Conservation (phyloP, 768 basidiomycete genomes). For the Hericium coralloides region DNA sequence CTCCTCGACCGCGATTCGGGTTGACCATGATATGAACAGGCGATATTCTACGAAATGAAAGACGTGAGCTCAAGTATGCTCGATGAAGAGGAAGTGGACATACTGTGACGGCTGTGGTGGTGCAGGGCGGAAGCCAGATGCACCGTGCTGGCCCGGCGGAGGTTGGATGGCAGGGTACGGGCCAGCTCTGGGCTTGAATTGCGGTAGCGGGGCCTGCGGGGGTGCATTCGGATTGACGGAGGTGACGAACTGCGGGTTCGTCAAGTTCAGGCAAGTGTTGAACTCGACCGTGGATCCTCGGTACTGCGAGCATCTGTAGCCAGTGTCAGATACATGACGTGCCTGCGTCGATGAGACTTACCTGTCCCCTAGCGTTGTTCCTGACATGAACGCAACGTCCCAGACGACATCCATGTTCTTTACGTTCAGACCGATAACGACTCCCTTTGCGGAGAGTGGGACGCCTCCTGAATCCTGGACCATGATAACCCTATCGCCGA, state of each 20-base stretch:
- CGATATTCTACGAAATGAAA: slow-evolving; percentile 20
- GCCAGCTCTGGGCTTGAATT: slow-evolving; percentile 63
- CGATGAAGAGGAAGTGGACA: neutral
- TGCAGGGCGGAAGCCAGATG: slow-evolving; percentile 59
- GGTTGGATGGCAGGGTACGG: slow-evolving; percentile 56
- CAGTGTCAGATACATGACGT: slow-evolving; percentile 3
- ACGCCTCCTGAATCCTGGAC: slow-evolving; percentile 93
- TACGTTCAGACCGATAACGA: slow-evolving; percentile 81
- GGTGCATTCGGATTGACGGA: slow-evolving; percentile 56
- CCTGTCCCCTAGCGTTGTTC: slow-evolving; percentile 79
- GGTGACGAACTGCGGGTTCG: slow-evolving; percentile 75
- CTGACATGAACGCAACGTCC: slow-evolving; percentile 94
- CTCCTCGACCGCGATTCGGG: slow-evolving; percentile 48
- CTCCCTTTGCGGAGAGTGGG: slow-evolving; percentile 84
- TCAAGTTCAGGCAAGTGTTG: slow-evolving; percentile 83
- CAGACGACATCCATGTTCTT: slow-evolving; percentile 92
- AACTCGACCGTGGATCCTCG: slow-evolving; percentile 86
- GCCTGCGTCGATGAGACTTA: slow-evolving; percentile 23
- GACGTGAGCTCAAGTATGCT: slow-evolving; percentile 2
- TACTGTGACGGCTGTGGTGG: slow-evolving; percentile 27
- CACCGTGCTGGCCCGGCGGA: slow-evolving; percentile 41
- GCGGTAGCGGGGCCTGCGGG: slow-evolving; percentile 32
- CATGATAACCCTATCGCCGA: slow-evolving; percentile 95
- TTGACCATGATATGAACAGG: slow-evolving; percentile 71
- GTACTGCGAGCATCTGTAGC: slow-evolving; percentile 75